phyloP scores from a whole-genome alignment of 116 monocot genomes.

The Posidonia oceanica region DNA sequence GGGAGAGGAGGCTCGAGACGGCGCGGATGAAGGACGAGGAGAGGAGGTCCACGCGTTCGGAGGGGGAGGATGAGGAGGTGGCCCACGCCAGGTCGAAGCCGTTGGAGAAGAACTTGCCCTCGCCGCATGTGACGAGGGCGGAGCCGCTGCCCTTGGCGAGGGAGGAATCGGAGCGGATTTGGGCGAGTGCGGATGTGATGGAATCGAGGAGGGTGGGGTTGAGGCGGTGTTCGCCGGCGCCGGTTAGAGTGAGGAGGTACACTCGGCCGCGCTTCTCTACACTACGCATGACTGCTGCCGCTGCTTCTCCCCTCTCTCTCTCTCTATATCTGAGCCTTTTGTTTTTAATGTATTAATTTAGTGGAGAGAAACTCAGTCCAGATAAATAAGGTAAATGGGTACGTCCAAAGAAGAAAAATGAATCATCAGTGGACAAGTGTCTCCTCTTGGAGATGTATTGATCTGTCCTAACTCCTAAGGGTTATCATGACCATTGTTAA shows the following conservation, averaged over 20 bases:
- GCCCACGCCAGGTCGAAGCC: conserved; percentile 26
- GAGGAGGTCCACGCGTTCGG: not conserved
- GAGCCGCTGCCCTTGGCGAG: conserved; percentile 2
- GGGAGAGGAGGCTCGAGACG: conserved; percentile 49
- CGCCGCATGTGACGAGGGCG: conserved; percentile 18
- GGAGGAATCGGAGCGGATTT: not conserved
- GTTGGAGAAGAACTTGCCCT: conserved; percentile 34
- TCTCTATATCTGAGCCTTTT: too few species aligned
- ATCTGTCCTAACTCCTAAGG: too few species aligned
- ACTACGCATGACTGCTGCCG: conserved; percentile 4
- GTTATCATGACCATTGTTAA: too few species aligned
- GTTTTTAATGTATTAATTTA: too few species aligned
- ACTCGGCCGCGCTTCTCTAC: conserved; percentile 16
- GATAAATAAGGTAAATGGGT: too few species aligned
- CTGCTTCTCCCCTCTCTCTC: too few species aligned
- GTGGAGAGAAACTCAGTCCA: too few species aligned
- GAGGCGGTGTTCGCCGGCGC: conserved; percentile 13
- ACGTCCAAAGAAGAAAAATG: too few species aligned
- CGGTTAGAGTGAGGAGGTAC: conserved; percentile 17
- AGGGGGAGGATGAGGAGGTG: not conserved
- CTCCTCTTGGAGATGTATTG: too few species aligned
- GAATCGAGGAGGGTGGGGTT: conserved; percentile 7
- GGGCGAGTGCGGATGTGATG: conserved; percentile 3
- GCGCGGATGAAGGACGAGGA: conserved; percentile 12
- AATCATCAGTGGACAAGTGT: too few species aligned